These are phyloP conservation scores for Tremella mesenterica DNA, from an alignment of 768 basidiomycete species.

Conservation along the genomic window DNA sequence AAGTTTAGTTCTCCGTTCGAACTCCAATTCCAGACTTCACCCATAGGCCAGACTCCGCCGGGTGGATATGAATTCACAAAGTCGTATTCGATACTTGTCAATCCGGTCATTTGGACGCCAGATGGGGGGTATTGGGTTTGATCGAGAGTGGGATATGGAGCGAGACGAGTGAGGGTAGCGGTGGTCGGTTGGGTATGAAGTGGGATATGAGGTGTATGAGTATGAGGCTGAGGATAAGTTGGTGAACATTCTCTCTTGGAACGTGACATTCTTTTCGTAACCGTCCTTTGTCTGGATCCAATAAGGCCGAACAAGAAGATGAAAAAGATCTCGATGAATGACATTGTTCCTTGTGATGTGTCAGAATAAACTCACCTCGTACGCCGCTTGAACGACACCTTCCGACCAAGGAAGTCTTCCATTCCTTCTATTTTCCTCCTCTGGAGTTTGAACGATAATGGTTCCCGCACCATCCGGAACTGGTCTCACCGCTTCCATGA, in stretches of 20 bases:
- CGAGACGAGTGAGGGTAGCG: background rate
- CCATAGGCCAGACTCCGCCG: background rate
- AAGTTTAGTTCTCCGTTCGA: too few relatives aligned
- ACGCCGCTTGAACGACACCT: slow-evolving; percentile 29
- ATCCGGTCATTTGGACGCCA: slow-evolving; percentile 2
- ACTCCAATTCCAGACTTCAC: too few relatives aligned
- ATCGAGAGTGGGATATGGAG: slow-evolving; percentile 8
- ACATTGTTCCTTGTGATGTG: background rate
- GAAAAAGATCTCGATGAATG: too few relatives aligned
- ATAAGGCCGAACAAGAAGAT: background rate
- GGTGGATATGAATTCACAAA: slow-evolving; percentile 9
- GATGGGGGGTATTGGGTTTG: slow-evolving; percentile 1
- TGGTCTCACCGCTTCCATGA: too few relatives aligned
- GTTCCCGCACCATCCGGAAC: too few relatives aligned
- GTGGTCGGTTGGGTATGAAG: slow-evolving; percentile 26
- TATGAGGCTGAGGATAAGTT: slow-evolving; percentile 38
- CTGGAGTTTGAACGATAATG: slow-evolving; percentile 24
- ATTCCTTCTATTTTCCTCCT: too few relatives aligned
- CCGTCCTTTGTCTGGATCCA: too few relatives aligned
- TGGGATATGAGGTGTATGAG: slow-evolving; percentile 40
- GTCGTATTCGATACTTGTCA: slow-evolving; percentile 38
- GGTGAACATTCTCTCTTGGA: too few relatives aligned
- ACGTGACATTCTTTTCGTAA: too few relatives aligned
- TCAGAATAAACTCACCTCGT: slow-evolving; percentile 29
- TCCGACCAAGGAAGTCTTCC: too few relatives aligned